A percentile compares a stretch with the other conserved stretches of the same genome.
Conservation (phyloP, 305 asterid species). For the Solanum hybrid region DNA sequence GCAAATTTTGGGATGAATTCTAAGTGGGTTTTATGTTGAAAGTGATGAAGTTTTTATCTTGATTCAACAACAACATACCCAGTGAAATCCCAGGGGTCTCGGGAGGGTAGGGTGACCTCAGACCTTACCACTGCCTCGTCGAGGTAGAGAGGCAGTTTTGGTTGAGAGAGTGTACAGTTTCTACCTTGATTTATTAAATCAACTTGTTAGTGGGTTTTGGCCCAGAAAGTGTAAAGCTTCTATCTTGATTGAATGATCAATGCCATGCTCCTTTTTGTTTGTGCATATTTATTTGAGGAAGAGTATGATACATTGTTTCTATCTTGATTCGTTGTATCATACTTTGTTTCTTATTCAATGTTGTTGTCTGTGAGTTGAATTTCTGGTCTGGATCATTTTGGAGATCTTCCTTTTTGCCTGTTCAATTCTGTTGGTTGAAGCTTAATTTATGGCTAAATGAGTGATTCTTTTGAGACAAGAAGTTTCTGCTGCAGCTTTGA, state of each 20-base stretch:
- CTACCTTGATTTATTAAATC: neutral
- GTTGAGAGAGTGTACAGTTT: neutral
- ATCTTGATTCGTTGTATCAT: neutral
- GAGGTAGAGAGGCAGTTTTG: neutral
- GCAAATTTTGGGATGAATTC: neutral
- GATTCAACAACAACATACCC: neutral
- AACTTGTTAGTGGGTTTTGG: neutral
- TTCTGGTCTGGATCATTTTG: neutral
- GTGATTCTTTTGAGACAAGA: neutral
- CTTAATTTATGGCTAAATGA: neutral
- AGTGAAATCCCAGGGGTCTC: neutral
- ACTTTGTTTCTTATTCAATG: neutral
- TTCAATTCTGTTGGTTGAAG: neutral
- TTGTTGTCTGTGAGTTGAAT: neutral
- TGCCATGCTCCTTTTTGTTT: neutral
- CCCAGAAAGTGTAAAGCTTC: neutral
- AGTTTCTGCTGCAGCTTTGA: neutral
- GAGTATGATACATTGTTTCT: neutral
- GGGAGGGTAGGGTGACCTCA: neutral
- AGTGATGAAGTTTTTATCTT: neutral
- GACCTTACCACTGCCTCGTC: neutral
- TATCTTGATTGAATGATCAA: neutral
- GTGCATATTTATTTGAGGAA: neutral
- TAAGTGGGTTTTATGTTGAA: neutral
- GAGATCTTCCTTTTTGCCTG: neutral